Percentiles rank a stretch among this genome's conserved stretches.
These are phyloP conservation scores for Boehmeria nivea DNA, from an alignment of 306 rosid genomes.

Conservation along the genomic window DNA sequence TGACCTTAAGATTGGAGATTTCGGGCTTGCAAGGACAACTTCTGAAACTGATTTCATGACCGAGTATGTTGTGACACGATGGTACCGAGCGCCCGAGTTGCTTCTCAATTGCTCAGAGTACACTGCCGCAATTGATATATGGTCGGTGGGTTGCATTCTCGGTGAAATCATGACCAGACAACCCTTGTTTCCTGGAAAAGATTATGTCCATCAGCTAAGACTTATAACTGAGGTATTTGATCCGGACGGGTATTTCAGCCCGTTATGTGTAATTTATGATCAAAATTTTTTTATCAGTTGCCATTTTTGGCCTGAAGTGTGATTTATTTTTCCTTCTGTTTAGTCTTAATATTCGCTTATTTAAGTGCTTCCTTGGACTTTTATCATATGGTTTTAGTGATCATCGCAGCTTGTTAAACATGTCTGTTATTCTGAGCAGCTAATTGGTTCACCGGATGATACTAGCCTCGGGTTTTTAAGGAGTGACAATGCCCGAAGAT, in stretches of 20 bases:
- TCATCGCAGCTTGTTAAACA: background rate
- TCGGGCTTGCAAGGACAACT: slow-evolving; percentile 98
- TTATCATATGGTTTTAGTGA: too few relatives aligned
- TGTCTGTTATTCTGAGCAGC: slow-evolving; percentile 43
- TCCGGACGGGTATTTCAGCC: too few relatives aligned
- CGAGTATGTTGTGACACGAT: slow-evolving; percentile 93
- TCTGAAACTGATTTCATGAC: slow-evolving; percentile 99
- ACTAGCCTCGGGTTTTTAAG: slow-evolving; percentile 87
- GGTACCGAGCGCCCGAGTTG: slow-evolving; percentile 95
- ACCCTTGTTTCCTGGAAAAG: slow-evolving; percentile 91
- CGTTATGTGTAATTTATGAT: background rate
- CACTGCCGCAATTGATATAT: slow-evolving; percentile 92
- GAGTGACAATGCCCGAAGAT: slow-evolving; percentile 86
- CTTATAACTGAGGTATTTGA: slow-evolving; percentile 94
- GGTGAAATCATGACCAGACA: slow-evolving; percentile 85
- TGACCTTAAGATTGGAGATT: slow-evolving; percentile 96
- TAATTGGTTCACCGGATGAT: slow-evolving; percentile 96
- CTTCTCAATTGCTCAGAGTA: slow-evolving; percentile 94
- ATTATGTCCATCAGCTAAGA: slow-evolving; percentile 94
- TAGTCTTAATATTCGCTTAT: too few relatives aligned
- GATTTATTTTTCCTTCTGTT: background rate
- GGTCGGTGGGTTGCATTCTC: slow-evolving; percentile 98
- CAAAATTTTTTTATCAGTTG: background rate
- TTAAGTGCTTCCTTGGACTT: too few relatives aligned
- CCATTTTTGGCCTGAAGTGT: background rate